Conservation (phyloP, 1,284 basidiomycete genomes). For the Coniferiporia weirii region DNA sequence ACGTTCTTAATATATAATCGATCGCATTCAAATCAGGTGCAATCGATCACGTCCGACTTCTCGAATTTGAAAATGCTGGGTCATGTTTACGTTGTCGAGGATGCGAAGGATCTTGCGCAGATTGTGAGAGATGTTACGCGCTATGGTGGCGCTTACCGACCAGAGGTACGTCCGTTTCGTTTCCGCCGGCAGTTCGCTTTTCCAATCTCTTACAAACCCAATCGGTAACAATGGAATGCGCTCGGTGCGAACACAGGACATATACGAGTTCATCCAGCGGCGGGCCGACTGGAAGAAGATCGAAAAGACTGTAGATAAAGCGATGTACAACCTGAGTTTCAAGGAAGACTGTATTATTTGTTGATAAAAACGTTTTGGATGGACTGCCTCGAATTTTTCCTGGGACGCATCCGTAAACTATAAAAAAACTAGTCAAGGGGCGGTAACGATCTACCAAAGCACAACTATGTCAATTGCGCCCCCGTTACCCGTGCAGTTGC, state of each 20-base stretch:
- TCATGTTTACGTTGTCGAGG: slow-evolving; percentile 89
- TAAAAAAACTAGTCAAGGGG: no score
- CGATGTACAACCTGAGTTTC: slow-evolving; percentile 91
- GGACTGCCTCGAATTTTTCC: background rate
- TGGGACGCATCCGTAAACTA: no score
- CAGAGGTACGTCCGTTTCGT: slow-evolving; percentile 57
- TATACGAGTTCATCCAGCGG: slow-evolving; percentile 91
- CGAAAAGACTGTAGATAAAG: slow-evolving; percentile 91
- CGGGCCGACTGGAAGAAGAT: slow-evolving; percentile 97
- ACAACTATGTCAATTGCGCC: background rate
- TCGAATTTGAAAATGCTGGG: slow-evolving; percentile 95
- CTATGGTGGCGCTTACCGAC: slow-evolving; percentile 88
- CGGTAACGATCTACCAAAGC: background rate
- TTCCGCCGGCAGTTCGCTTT: background rate
- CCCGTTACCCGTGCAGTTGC: background rate
- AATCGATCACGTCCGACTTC: slow-evolving; percentile 78
- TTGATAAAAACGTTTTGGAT: slow-evolving; percentile 22
- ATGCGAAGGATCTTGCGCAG: slow-evolving; percentile 90
- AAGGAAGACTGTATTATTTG: slow-evolving; percentile 80
- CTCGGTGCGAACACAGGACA: slow-evolving; percentile 46
- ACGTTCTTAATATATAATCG: no score
- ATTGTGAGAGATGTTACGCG: slow-evolving; percentile 92
- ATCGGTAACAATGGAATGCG: no score
- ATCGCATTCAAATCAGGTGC: slow-evolving; percentile 33
- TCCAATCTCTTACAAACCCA: no score